Conservation (phyloP, 768 basidiomycete species). For the Jaapia argillacea region DNA sequence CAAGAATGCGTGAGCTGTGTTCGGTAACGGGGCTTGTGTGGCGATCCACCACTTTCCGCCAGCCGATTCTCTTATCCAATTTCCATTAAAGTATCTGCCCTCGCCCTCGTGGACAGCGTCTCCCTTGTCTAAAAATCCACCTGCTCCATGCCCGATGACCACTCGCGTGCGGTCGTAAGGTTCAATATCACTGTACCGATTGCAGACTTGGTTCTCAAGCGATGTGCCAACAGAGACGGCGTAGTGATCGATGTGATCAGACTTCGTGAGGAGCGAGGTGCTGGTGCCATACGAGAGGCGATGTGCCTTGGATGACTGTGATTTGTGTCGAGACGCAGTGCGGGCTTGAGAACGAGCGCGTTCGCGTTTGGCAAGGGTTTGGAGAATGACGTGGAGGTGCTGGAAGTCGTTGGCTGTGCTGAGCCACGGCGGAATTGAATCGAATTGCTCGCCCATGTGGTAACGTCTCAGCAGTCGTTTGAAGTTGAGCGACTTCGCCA, state of each 20-base stretch:
- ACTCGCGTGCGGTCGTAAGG: constrained; percentile 82
- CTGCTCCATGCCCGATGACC: constrained; percentile 25
- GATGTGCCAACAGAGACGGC: constrained; percentile 40
- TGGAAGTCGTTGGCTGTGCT: constrained; percentile 13
- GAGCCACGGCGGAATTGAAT: constrained; percentile 22
- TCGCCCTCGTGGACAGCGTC: constrained; percentile 9
- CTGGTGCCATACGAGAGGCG: constrained; percentile 9
- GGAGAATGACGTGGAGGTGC: constrained; percentile 22
- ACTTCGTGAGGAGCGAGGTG: constrained; percentile 10
- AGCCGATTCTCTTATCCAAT: constrained; percentile 68
- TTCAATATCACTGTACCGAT: constrained; percentile 66
- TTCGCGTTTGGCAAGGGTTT: constrained; percentile 28
- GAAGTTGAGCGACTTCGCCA: too few relatives aligned
- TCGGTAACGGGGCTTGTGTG: constrained; percentile 68
- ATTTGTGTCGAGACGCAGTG: constrained; percentile 13
- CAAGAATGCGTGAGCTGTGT: constrained; percentile 69
- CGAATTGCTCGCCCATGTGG: too few relatives aligned
- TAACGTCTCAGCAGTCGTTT: too few relatives aligned
- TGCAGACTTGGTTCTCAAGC: constrained; percentile 33
- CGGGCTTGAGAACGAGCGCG: constrained; percentile 22
- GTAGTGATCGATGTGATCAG: constrained; percentile 34
- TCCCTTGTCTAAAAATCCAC: constrained; percentile 2
- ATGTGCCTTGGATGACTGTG: constrained; percentile 13
- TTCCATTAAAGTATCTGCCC: constrained; percentile 71
- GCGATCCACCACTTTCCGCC: constrained; percentile 82